A percentile compares a stretch with the other conserved stretches of the same genome.
These are phyloP conservation scores for Hirschioporus abietinus DNA, from an alignment of 768 basidiomycete genomes.

Conservation along the genomic window DNA sequence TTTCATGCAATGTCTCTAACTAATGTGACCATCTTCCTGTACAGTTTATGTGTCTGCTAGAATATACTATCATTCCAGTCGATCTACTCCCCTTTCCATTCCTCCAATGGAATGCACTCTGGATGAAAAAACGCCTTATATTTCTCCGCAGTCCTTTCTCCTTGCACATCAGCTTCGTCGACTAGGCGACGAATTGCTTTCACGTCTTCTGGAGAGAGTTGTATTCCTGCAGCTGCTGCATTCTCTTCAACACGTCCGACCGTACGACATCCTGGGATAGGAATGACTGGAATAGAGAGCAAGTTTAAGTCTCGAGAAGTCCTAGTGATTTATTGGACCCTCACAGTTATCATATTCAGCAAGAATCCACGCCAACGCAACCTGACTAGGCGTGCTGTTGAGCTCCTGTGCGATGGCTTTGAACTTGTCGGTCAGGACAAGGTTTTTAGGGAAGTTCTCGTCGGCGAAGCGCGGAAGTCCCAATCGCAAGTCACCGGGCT, in stretches of 20 bases:
- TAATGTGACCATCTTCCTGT: no score
- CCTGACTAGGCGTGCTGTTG: conserved; percentile 23
- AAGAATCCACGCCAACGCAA: conserved; percentile 27
- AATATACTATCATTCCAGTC: no score
- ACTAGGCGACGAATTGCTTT: conserved; percentile 18
- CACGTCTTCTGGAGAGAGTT: conserved; percentile 19
- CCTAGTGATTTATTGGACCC: conserved; percentile 14
- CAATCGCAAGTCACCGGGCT: conserved; percentile 23
- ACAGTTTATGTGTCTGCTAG: no score
- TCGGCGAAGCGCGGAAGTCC: conserved; percentile 24
- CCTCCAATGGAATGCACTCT: no score
- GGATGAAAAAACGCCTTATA: no score
- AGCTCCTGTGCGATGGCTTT: conserved; percentile 25
- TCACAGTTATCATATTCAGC: conserved; percentile 18
- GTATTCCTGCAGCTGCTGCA: conserved; percentile 17
- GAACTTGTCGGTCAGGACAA: conserved; percentile 29
- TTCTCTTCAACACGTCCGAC: conserved; percentile 22
- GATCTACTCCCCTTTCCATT: no score
- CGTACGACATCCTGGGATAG: conserved; percentile 1
- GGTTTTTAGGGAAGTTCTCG: conserved; percentile 30
- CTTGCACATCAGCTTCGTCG: conserved; percentile 10
- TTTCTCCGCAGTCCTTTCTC: conserved; percentile 11
- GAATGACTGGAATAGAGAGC: conserved; percentile 13
- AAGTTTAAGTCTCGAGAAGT: conserved; percentile 22
- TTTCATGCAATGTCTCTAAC: not conserved